Base-by-base conservation (phyloP, 2,329 filamentous ascomycete species). In the Blastomyces silverae region DNA sequence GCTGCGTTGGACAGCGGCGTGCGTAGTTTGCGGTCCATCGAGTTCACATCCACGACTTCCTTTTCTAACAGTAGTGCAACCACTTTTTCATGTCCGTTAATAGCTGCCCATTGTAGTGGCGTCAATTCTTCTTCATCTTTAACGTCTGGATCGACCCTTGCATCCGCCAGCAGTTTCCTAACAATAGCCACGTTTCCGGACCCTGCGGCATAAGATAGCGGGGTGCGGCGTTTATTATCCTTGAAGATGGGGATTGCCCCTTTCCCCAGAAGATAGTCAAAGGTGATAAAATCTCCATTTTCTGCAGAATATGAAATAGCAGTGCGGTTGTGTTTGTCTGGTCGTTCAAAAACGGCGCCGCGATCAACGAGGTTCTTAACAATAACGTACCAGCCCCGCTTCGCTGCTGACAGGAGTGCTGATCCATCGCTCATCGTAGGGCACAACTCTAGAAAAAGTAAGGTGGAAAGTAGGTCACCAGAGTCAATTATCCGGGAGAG, bases 201-300 rank as follows among this genome's bases (percentile, higher is more conserved):
- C 22, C 31, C 22, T 46, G 66, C 63, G 20, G 66, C 67, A 48
- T 46, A 64, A 5, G 57, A 65, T 20, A 67, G 53, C 7, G 67
- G 53, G 15, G 65, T 64, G n/a, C 63, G 58, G 20, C 25, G n/a
- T 10, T 13, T 25, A 31, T 8, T 15, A 42, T 64, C 58, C 17
- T 28, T 20, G 34, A 63, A 42, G 34, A 57, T 60, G n/a, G 64
- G 61, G 13, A 63, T 63, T 22, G 61, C 60, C 7, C 64, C 61
- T 37, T 63, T 20, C 6, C 25, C 31, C 11, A 59, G 34, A 22
- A 65, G 61, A 52, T 65, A 63, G 37, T 65, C 52, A 31, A 65
- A 65, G 15, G 64, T 65, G 53, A 58, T 63, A 17, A 63, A 34
- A 60, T 65, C 64, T 34, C 64, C 64, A 11, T 39, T 57, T 37